Base-by-base conservation (phyloP, 495 filamentous ascomycete species). In the Penicillium paradoxum region DNA sequence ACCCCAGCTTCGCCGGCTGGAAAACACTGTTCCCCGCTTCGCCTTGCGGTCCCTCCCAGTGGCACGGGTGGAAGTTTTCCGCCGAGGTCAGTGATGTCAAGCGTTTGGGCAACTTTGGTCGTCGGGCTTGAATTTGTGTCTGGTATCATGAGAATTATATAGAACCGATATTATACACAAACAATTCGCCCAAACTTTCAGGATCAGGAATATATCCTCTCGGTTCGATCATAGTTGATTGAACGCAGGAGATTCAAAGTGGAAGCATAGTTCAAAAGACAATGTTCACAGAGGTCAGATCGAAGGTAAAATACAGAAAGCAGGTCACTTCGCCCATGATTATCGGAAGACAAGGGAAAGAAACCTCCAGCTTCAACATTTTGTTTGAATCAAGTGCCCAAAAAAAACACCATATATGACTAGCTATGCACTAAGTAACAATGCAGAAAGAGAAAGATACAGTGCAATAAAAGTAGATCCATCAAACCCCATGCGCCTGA, bases 101-200 rank as follows among this genome's bases (percentile, higher is more conserved):
- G 80, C 74, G 91, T 41, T 79, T 96, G 53, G 80, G 90, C 45
- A 84, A 95, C 11, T 85, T 89, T 67, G 89, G 87, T 4, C 84
- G 81, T 64, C 80, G 86, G 59, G 72, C 68, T 51, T 47, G 22
- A 41, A 21, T n/a, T 49, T 24, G 14, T 8, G 27, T 18, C 2
- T 46, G 33, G 29, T 11, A 41, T 14, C 27, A 45, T 22, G 46
- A 22, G 32, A 43, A 43, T 24, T 17, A 38, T 49, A 49, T 51
- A 60, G 54, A 57, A 39, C 27, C 25, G 38, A 19, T 56, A 24
- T 27, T 29, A 24, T 45, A 22, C 40, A 37, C 25, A n/a, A n/a
- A n/a, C n/a, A n/a, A n/a, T n/a, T n/a, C n/a, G n/a, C n/a, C n/a
- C n/a, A n/a, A n/a, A n/a, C n/a, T n/a, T n/a, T n/a, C n/a, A n/a